Conservation (phyloP, 768 basidiomycete species). For the Fibroporia radiculosa region DNA sequence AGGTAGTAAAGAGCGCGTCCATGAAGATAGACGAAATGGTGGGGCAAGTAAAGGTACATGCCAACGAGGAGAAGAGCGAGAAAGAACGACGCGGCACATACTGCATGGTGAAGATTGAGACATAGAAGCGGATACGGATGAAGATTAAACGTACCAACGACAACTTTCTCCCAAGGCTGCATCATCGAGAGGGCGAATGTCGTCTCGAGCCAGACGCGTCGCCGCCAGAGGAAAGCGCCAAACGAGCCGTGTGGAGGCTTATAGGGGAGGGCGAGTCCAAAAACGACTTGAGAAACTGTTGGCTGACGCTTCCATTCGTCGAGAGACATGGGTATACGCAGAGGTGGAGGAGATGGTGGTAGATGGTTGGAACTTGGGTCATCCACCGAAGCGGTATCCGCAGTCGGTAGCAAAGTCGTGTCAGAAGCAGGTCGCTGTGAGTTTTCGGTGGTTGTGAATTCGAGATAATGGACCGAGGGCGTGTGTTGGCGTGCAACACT, state of each 20-base stretch:
- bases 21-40: constrained; percentile 44
- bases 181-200: constrained; percentile 59
- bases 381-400: not conserved
- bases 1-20: constrained; percentile 55
- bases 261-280: constrained; percentile 21
- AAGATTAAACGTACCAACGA: constrained; percentile 43
- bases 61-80: constrained; percentile 41
- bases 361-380: not conserved
- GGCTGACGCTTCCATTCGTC: constrained; percentile 16
- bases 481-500: not conserved
- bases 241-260: constrained; percentile 17
- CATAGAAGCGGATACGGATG: not conserved
- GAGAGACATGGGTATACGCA: constrained; percentile 4
- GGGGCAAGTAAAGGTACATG: constrained; percentile 49
- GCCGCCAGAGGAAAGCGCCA: constrained; percentile 36
- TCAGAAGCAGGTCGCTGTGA: too few relatives aligned
- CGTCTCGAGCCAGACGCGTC: constrained; percentile 48
- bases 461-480: not conserved
- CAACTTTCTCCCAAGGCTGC: constrained; percentile 60
- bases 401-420: not conserved
- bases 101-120: constrained; percentile 23
- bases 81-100: constrained; percentile 32
- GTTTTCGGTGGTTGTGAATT: not conserved
- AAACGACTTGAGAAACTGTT: constrained; percentile 12
- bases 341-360: not conserved